Percentiles rank a stretch among this genome's conserved stretches.
These are phyloP conservation scores for Oryza officinalis DNA, from an alignment of 176 grass and related monocot genomes.

Conservation along the genomic window DNA sequence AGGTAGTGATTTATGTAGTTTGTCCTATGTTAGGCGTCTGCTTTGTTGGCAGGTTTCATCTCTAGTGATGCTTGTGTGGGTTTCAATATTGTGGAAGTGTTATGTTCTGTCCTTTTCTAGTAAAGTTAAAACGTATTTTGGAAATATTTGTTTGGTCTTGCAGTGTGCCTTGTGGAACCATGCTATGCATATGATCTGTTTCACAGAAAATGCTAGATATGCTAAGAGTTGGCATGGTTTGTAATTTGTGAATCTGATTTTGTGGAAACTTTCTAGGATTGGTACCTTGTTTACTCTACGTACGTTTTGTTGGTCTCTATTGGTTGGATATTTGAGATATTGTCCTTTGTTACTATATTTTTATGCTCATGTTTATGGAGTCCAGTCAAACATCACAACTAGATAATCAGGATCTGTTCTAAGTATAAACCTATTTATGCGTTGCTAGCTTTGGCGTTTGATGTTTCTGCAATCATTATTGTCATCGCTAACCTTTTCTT, in stretches of 20 bases:
- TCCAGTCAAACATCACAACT: not conserved
- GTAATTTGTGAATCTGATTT: not conserved
- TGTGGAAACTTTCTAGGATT: not conserved
- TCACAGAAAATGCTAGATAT: not conserved
- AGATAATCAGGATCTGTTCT: not conserved
- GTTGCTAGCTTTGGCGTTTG: not conserved
- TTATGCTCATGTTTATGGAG: not conserved
- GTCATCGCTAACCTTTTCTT: not conserved
- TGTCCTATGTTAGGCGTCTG: not conserved
- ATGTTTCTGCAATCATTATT: not conserved
- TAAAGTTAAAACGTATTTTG: not conserved
- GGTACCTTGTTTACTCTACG: not conserved
- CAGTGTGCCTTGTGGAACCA: not conserved
- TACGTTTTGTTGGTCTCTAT: not conserved
- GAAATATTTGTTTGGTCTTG: not conserved
- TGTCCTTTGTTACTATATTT: not conserved
- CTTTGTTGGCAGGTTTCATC: not conserved
- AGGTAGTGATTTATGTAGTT: slow-evolving; percentile 22
- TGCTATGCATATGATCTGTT: not conserved
- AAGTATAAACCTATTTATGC: not conserved
- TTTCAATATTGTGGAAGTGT: not conserved
- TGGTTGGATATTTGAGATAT: not conserved
- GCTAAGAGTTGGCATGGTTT: not conserved
- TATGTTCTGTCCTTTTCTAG: not conserved
- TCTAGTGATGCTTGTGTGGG: not conserved